Evolutionary conservation across 1,139 yeast genomes (phyloP).

Genomic region (Debaryomyces fabryi): DNA sequence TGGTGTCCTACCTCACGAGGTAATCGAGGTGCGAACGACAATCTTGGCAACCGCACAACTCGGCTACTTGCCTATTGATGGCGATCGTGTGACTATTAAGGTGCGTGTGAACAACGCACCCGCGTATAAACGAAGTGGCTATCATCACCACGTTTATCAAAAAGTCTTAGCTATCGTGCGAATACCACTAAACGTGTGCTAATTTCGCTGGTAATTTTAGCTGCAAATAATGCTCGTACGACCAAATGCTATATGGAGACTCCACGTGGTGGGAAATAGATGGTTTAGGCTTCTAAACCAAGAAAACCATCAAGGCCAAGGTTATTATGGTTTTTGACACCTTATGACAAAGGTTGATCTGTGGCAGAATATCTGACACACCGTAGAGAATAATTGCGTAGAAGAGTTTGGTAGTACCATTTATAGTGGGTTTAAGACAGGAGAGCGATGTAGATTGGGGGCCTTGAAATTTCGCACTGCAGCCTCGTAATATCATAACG

Average conservation of each 20-base stretch:
- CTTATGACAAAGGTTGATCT: background rate
- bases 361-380: background rate
- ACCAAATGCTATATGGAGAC: background rate
- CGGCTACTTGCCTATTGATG: background rate
- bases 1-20: background rate
- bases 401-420: background rate
- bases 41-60: background rate
- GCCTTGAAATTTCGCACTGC: background rate
- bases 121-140: background rate
- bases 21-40: background rate
- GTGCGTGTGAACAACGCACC: background rate
- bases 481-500: background rate
- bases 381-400: background rate
- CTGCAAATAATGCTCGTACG: slow-evolving; percentile 1
- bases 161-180: background rate
- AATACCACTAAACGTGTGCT: slow-evolving; percentile 5
- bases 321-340: background rate
- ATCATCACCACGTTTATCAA: slow-evolving; percentile 3
- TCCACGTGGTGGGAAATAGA: slow-evolving; percentile 5
- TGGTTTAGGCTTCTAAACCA: background rate
- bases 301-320: background rate
- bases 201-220: slow-evolving; percentile 1
- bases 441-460: background rate
- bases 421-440: background rate
- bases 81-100: background rate